Conservation (phyloP, 768 basidiomycete genomes). For the Suillus subalutaceus region DNA sequence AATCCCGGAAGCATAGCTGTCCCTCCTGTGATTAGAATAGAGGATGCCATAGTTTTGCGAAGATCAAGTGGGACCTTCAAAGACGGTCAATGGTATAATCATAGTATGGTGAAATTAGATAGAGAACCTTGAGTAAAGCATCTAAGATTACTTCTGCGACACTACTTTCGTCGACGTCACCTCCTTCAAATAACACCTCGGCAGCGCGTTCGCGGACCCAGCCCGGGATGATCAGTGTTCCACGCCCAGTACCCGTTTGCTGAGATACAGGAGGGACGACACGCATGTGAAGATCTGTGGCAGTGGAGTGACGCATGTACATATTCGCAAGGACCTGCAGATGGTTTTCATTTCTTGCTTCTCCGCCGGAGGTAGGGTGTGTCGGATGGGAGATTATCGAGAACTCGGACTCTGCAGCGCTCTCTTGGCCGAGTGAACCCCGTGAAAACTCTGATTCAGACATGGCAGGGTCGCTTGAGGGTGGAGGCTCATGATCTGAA, state of each 20-base stretch:
- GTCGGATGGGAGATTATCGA: constrained; percentile 53
- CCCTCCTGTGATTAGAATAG: constrained; percentile 87
- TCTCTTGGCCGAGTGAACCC: constrained; percentile 50
- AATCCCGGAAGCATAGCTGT: constrained; percentile 93
- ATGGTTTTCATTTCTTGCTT: constrained; percentile 20
- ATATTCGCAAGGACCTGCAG: constrained; percentile 69
- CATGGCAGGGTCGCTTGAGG: constrained; percentile 57
- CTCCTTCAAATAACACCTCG: constrained; percentile 88
- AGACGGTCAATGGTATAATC: background rate
- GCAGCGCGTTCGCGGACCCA: constrained; percentile 94
- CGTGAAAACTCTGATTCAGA: constrained; percentile 73
- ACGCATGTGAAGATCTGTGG: constrained; percentile 70
- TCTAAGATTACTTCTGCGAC: constrained; percentile 83
- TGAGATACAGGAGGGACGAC: constrained; percentile 70
- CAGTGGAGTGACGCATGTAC: constrained; percentile 77
- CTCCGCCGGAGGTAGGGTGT: constrained; percentile 28
- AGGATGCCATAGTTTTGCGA: constrained; percentile 78
- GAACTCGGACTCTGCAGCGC: constrained; percentile 57
- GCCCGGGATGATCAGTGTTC: constrained; percentile 85
- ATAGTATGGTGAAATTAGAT: background rate
- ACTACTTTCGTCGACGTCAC: constrained; percentile 86
- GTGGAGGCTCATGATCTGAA: constrained; percentile 43
- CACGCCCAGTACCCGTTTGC: constrained; percentile 71
- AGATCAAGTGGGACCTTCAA: constrained; percentile 86
- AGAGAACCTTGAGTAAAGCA: constrained; percentile 67